These are phyloP conservation scores for Populus ilicifolia DNA, from an alignment of 345 rosid genomes.

Conservation along the genomic window DNA sequence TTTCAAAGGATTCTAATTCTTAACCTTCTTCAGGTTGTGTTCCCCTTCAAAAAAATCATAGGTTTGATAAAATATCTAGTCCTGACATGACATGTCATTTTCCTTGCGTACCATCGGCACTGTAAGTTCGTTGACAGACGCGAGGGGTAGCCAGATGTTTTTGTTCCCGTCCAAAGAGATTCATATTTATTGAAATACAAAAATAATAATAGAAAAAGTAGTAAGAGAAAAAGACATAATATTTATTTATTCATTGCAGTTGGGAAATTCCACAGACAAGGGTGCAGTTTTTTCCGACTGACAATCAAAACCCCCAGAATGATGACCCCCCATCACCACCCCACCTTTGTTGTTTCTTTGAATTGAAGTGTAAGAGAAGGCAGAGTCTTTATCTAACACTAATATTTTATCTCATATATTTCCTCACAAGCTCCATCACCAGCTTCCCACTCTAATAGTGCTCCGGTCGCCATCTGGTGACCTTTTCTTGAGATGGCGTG, in stretches of 20 bases:
- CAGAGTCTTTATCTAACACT: background rate
- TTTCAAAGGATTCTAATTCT: background rate
- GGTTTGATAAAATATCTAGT: background rate
- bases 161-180: slow-evolving; percentile 1
- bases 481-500: background rate
- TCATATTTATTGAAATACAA: background rate
- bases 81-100: background rate
- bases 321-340: background rate
- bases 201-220: background rate
- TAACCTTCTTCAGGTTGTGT: too few species aligned
- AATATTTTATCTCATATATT: background rate
- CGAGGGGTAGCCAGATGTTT: slow-evolving; percentile 14
- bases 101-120: background rate
- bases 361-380: background rate
- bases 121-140: slow-evolving; percentile 4
- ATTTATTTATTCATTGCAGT: background rate
- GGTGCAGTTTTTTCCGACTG: background rate
- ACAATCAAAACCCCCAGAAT: slow-evolving; percentile 7
- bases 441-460: too few species aligned
- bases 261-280: background rate
- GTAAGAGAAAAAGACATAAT: background rate
- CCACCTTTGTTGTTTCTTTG: background rate
- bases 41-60: too few species aligned
- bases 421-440: background rate
- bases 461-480: background rate